Percentiles rank a stretch among this genome's conserved stretches.
These are phyloP conservation scores for Capsella rubella DNA, from an alignment of 441 rosid species.

Conservation along the genomic window DNA sequence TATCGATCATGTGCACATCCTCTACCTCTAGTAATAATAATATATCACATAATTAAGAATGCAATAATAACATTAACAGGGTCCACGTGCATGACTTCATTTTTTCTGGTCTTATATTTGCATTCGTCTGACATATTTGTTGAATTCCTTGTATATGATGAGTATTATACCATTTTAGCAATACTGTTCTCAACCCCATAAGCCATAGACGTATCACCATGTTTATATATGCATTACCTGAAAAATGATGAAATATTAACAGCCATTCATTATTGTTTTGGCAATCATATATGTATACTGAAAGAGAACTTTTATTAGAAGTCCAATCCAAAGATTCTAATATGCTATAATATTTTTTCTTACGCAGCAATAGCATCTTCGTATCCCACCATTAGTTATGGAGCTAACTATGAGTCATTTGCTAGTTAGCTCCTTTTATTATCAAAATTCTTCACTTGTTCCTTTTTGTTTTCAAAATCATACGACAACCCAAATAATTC, in stretches of 20 bases:
- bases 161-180: constrained; percentile 1
- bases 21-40: constrained; percentile 26
- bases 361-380: constrained; percentile 18
- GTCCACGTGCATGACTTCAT: constrained; percentile 38
- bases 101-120: constrained; percentile 1
- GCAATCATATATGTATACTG: background rate
- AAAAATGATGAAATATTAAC: background rate
- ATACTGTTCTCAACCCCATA: background rate
- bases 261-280: background rate
- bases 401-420: constrained; percentile 3
- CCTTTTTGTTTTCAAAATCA: background rate
- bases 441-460: background rate
- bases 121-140: background rate
- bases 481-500: background rate
- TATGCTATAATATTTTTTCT: background rate
- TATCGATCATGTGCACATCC: constrained; percentile 41
- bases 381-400: constrained; percentile 9
- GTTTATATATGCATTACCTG: constrained; percentile 6
- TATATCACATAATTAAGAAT: background rate
- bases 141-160: too few relatives aligned
- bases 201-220: background rate
- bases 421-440: background rate
- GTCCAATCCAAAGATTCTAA: constrained; percentile 10
- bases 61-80: constrained; percentile 6
- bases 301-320: constrained; percentile 10